Evolutionary conservation across 2,329 filamentous ascomycete species (phyloP).

Genomic region (Aspergillus oerlinghausenensis): DNA sequence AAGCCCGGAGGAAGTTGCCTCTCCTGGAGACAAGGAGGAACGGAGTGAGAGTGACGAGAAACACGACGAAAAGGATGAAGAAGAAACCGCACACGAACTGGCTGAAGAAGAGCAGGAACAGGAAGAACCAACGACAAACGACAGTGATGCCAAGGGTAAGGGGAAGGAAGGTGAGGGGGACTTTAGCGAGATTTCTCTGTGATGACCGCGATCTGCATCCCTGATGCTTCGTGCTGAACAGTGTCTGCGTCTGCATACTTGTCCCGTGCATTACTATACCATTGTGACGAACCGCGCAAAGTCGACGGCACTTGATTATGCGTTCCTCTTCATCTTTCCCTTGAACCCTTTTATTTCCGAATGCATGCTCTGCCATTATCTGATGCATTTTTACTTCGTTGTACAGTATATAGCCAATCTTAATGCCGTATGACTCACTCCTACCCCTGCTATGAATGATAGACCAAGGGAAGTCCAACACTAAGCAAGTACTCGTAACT

Average conservation of each 20-base stretch:
- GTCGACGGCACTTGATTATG: background rate
- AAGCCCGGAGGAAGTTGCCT: background rate
- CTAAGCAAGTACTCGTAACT: background rate
- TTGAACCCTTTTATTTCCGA: background rate
- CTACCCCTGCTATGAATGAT: background rate
- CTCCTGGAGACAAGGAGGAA: conserved; percentile 6
- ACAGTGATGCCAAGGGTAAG: conserved; percentile 20
- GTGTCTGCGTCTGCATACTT: background rate
- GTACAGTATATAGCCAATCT: conserved; percentile 13
- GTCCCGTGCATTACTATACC: background rate
- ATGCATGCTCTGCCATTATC: background rate
- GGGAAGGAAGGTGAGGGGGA: conserved; percentile 30
- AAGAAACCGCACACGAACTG: conserved; percentile 14
- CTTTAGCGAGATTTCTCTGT: conserved; percentile 34
- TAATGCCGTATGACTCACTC: conserved; percentile 2
- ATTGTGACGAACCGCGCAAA: background rate
- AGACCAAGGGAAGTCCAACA: background rate
- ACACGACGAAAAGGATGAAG: conserved; percentile 5
- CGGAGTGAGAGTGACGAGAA: conserved; percentile 1
- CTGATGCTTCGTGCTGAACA: conserved; percentile 10
- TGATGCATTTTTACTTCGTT: conserved; percentile 1
- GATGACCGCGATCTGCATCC: conserved; percentile 9
- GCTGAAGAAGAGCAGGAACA: conserved; percentile 15
- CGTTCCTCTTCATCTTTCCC: background rate
- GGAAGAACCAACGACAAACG: conserved; percentile 14